Conservation (phyloP, 75 land plant species). For the Pinus albicaulis region DNA sequence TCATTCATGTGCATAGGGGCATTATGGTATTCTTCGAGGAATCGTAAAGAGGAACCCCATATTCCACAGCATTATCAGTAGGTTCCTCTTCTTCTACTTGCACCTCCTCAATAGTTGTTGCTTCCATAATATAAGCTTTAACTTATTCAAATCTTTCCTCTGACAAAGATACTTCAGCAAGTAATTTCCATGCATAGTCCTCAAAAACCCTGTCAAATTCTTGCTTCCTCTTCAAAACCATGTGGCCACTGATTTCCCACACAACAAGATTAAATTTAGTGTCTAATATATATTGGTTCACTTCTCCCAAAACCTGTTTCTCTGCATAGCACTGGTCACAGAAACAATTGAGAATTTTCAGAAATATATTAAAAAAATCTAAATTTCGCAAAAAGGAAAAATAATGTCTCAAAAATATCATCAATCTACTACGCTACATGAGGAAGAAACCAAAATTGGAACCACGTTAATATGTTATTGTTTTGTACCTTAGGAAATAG, state of each 20-base stretch:
- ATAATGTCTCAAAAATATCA: no score
- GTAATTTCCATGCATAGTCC: conserved; percentile 85
- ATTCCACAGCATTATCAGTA: not conserved
- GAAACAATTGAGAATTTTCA: not conserved
- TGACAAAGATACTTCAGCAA: conserved; percentile 87
- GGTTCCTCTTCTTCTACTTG: not conserved
- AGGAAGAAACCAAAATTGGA: not conserved
- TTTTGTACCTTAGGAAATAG: conserved; percentile 77
- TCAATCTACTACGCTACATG: no score
- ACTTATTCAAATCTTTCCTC: conserved; percentile 77
- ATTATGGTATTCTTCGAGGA: not conserved
- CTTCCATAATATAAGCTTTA: conserved; percentile 58
- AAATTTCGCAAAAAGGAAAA: no score
- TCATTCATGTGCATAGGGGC: no score
- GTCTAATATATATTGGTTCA: conserved; percentile 71
- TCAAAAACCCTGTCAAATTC: conserved; percentile 88
- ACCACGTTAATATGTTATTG: not conserved
- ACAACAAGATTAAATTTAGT: conserved; percentile 95
- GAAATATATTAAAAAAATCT: no score
- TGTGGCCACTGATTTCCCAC: conserved; percentile 99
- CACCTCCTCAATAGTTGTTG: conserved; percentile 9
- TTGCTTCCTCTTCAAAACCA: conserved; percentile 78
- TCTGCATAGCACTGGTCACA: conserved; percentile 85
- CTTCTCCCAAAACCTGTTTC: conserved; percentile 91
- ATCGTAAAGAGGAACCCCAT: not conserved